These are phyloP conservation scores for Macaranga tanarius DNA, from an alignment of 441 rosid genomes.

Conservation along the genomic window DNA sequence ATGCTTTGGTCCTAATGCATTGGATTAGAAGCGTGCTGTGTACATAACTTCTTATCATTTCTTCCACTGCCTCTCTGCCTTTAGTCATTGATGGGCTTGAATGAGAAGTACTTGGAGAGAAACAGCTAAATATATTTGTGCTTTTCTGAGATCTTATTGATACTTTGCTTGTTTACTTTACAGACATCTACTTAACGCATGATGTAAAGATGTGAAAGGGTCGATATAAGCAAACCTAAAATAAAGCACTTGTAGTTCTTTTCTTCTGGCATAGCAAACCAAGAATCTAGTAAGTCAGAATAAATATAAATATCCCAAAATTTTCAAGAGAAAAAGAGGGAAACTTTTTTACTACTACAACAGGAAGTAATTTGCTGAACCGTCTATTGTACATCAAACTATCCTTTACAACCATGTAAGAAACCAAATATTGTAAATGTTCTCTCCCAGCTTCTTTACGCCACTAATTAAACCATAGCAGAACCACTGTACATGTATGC, in stretches of 20 bases:
- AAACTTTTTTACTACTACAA: neutral
- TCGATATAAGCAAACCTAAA: neutral
- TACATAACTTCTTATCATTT: conserved; percentile 8
- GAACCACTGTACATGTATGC: neutral
- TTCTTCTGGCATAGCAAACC: neutral
- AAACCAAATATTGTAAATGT: neutral
- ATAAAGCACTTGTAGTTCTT: neutral
- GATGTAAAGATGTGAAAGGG: no score
- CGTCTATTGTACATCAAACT: neutral
- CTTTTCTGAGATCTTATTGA: neutral
- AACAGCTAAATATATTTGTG: neutral
- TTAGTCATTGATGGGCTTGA: neutral
- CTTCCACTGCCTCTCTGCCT: neutral
- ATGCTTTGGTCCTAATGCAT: conserved; percentile 64
- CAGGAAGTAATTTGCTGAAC: neutral
- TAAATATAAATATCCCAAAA: no score
- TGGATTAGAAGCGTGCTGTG: conserved; percentile 29
- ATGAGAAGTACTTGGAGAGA: neutral
- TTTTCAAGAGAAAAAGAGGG: no score
- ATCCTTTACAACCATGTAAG: neutral
- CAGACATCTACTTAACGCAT: no score
- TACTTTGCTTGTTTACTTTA: conserved; percentile 18
- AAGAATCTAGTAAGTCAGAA: no score
- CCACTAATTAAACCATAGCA: conserved; percentile 17
- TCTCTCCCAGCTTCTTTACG: neutral